Base-by-base conservation (phyloP, 257 asterid genomes). In the Perilla frutescens region DNA sequence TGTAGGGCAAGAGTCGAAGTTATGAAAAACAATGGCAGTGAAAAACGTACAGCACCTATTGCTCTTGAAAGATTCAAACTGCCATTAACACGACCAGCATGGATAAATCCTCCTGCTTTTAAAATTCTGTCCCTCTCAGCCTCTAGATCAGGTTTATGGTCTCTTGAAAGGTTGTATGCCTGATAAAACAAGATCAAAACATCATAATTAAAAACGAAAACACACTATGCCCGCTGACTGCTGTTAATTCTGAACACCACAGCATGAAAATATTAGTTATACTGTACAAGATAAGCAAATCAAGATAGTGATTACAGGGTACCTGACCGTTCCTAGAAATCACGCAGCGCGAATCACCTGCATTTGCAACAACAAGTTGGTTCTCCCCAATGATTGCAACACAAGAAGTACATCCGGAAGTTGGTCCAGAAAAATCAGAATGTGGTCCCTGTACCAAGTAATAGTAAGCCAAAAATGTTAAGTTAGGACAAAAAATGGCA, bases 291-390 rank as follows among this genome's bases (percentile, higher is more conserved):
- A 43, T 73, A 34, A 53, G 53, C 41, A 71, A 55, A 57, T 51
- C 61, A 66, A 11, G 53, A 70, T 71, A 50, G 45, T 37, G 37
- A 40, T 66, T n/a, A 8, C 31, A 8, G 15, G 50, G 62, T 84
- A 94, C 99, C 99, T 92, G 96, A 68, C 99, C 99, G 80, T 92
- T 92, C 78, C 99, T 86, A 72, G 99, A 95, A 76, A 95, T 90
- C 49, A 95, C 96, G 73, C 99, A 92, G 73, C 99, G 99, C 34
- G 99, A 95, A 81, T 95, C 99, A 43, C 99, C 99, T 51, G 98
- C 96, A 87, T 95, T 95, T 68, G 99, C 97, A 73, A 95, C 96
- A 58, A 91, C 54, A 40, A 91, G 96, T 81, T 89, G 91, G 75
- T 86, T 87, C 37, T 76, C 95, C 84, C 93, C 85, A 51, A 92